phyloP scores from a whole-genome alignment of 2,329 filamentous ascomycete genomes.

The Cytospora piceae region DNA sequence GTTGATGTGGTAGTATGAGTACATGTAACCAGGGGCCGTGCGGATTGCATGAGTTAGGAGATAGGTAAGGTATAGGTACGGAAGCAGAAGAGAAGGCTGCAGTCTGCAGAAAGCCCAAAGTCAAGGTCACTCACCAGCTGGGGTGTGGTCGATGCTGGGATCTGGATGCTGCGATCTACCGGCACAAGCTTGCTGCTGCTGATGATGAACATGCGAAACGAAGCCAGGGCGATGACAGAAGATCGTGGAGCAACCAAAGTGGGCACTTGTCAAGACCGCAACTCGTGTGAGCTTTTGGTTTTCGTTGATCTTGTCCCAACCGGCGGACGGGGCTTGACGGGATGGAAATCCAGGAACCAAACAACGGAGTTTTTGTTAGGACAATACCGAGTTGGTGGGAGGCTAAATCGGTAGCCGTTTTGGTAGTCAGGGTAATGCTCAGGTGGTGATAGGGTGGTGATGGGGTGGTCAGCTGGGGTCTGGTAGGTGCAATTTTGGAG shows the following conservation, averaged over 20 bases:
- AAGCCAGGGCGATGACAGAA: conserved; percentile 18
- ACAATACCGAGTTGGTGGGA: background rate
- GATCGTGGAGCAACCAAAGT: conserved; percentile 22
- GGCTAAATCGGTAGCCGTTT: background rate
- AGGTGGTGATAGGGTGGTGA: background rate
- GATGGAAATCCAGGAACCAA: background rate
- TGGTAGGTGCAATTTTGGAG: background rate
- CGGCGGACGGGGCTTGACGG: background rate
- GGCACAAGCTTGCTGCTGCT: background rate
- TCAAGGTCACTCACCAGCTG: conserved; percentile 7
- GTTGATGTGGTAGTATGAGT: background rate
- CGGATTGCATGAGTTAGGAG: background rate
- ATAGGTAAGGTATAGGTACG: background rate
- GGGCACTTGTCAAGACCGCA: conserved; percentile 16
- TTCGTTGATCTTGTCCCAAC: conserved; percentile 5
- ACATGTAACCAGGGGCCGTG: background rate
- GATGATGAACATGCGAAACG: background rate
- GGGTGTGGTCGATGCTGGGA: background rate
- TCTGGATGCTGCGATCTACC: background rate
- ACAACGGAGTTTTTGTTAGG: background rate
- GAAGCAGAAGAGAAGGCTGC: conserved; percentile 11
- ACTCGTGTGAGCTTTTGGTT: background rate
- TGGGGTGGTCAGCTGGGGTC: background rate
- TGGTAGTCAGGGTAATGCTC: background rate
- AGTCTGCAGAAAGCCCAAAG: conserved; percentile 14